These are phyloP conservation scores for Bipolaris zeicola DNA, from an alignment of 2,329 filamentous ascomycete species.

Conservation along the genomic window DNA sequence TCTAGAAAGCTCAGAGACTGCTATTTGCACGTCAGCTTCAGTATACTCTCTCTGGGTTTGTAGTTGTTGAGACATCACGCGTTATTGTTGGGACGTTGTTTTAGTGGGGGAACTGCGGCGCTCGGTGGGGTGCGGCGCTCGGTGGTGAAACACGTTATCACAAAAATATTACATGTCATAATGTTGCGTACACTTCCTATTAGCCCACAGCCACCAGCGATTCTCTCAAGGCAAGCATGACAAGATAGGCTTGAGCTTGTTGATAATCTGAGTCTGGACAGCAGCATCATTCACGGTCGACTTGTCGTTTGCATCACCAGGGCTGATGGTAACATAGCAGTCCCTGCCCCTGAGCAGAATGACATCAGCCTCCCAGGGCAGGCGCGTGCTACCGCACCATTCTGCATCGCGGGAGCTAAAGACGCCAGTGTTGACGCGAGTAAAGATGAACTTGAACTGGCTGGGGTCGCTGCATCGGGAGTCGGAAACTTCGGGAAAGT, in stretches of 20 bases:
- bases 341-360: slow-evolving; percentile 50
- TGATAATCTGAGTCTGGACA: slow-evolving; percentile 31
- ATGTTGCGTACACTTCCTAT: background rate
- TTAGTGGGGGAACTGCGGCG: no score
- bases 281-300: slow-evolving; percentile 58
- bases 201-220: no score
- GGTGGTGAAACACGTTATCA: no score
- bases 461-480: slow-evolving; percentile 57
- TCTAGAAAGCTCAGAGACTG: no score
- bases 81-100: no score
- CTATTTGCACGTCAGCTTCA: no score
- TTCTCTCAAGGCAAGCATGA: slow-evolving; percentile 21
- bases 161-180: background rate
- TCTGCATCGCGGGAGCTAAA: slow-evolving; percentile 57
- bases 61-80: no score
- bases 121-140: no score
- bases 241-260: slow-evolving; percentile 36
- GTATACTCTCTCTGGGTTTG: no score
- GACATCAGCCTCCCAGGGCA: slow-evolving; percentile 66
- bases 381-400: slow-evolving; percentile 59
- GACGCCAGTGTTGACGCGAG: slow-evolving; percentile 59
- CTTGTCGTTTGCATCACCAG: slow-evolving; percentile 66
- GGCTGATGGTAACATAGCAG: slow-evolving; percentile 68
- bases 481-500: slow-evolving; percentile 63
- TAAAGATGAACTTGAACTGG: slow-evolving; percentile 69